phyloP scores from a whole-genome alignment of 352 stramenopile species.

The Globisporangium cystogenes region DNA sequence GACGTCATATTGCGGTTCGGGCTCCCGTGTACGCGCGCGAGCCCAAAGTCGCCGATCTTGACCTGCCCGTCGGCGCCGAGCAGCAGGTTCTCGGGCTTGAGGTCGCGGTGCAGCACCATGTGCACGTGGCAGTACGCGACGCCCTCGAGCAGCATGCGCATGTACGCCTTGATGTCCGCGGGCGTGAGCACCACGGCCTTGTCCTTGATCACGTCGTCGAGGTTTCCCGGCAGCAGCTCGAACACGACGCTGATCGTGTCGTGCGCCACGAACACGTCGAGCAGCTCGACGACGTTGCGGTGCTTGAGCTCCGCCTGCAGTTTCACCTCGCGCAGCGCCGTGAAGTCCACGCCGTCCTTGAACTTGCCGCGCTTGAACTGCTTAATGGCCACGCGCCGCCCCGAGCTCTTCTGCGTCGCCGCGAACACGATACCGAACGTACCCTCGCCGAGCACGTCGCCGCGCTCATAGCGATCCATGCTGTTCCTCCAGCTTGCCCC shows the following conservation, averaged over 20 bases:
- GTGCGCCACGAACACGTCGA: conserved; percentile 86
- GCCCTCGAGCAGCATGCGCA: conserved; percentile 81
- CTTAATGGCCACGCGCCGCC: conserved; percentile 75
- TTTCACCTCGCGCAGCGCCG: conserved; percentile 86
- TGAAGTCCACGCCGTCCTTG: conserved; percentile 88
- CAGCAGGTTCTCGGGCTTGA: conserved; percentile 97
- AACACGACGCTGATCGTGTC: conserved; percentile 90
- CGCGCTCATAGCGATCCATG: conserved; percentile 81
- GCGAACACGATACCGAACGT: conserved; percentile 87
- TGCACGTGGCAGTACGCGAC: conserved; percentile 78
- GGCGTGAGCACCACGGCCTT: conserved; percentile 82
- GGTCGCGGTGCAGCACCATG: conserved; percentile 89
- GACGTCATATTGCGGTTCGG: conserved; percentile 87
- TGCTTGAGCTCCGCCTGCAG: conserved; percentile 85
- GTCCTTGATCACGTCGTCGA: conserved; percentile 89
- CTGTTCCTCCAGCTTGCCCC: too few species aligned
- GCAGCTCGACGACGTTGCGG: conserved; percentile 77
- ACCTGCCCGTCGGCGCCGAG: conserved; percentile 70
- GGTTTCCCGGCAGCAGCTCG: conserved; percentile 81
- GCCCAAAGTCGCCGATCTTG: conserved; percentile 87
- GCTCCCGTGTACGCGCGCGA: conserved; percentile 78
- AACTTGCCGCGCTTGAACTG: conserved; percentile 88
- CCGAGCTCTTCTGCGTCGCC: conserved; percentile 69
- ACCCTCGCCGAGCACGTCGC: conserved; percentile 75
- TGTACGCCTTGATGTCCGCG: conserved; percentile 84